A percentile compares a stretch with the other conserved stretches of the same genome.
Conservation (phyloP, 176 grass and related monocot species). For the Oryza rufipogon region DNA sequence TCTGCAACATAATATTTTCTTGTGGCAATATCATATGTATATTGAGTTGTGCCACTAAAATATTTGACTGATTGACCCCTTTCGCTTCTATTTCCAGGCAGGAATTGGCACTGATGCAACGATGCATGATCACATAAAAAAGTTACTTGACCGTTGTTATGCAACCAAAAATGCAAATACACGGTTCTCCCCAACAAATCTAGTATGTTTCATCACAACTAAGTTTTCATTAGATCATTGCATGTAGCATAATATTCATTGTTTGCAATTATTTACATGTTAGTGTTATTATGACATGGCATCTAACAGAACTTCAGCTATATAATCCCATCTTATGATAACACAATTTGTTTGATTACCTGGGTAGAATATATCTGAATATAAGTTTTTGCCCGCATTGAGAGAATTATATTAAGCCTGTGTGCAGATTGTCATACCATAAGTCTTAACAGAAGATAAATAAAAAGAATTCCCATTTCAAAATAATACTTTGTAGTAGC, state of each 20-base stretch:
- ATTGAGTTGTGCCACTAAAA: conserved; percentile 18
- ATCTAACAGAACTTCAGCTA: neutral
- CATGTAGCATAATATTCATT: conserved; percentile 13
- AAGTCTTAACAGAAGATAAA: neutral
- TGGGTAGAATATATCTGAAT: neutral
- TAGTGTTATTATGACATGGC: neutral
- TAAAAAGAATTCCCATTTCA: neutral
- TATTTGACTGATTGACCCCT: conserved; percentile 34
- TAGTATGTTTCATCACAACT: conserved; percentile 60
- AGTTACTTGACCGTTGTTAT: conserved; percentile 92
- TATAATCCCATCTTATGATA: neutral
- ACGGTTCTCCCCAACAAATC: conserved; percentile 93
- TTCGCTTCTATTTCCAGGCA: conserved; percentile 56
- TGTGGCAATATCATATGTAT: conserved; percentile 15
- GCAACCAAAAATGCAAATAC: conserved; percentile 88
- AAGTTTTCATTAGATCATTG: conserved; percentile 14
- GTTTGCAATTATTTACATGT: neutral
- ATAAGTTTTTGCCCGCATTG: neutral
- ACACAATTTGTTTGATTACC: conserved; percentile 11
- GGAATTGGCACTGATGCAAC: conserved; percentile 99
- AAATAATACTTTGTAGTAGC: neutral
- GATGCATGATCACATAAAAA: conserved; percentile 99
- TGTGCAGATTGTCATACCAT: conserved; percentile 9
- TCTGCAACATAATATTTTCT: conserved; percentile 27
- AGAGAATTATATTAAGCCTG: conserved; percentile 9